A percentile compares a stretch with the other conserved stretches of the same genome.
These are phyloP conservation scores for Davidsoniella neocaledoniae DNA, from an alignment of 2,329 filamentous ascomycete genomes.

Conservation along the genomic window DNA sequence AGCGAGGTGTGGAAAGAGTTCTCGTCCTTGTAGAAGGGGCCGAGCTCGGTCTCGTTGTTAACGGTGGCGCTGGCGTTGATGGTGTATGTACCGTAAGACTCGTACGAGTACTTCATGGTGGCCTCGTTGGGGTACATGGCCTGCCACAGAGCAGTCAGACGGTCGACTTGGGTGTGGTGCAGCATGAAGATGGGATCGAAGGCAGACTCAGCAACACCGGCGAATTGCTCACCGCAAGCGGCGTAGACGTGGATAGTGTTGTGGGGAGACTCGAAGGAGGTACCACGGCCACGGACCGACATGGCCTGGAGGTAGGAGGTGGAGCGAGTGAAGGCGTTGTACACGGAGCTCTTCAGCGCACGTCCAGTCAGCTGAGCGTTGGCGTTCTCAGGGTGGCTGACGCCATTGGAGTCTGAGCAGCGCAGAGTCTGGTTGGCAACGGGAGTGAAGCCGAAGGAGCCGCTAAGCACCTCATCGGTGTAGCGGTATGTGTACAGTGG, in stretches of 20 bases:
- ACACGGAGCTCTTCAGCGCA: constrained; percentile 25
- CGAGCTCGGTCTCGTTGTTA: constrained; percentile 28
- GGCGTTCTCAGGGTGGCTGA: constrained; percentile 24
- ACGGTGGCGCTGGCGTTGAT: constrained; percentile 25
- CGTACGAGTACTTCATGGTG: constrained; percentile 22
- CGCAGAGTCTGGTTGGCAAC: constrained; percentile 22
- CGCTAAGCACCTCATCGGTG: constrained; percentile 22
- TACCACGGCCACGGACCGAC: constrained; percentile 20
- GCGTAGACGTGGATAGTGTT: constrained; percentile 26
- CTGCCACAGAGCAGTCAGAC: constrained; percentile 43
- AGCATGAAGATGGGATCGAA: constrained; percentile 32
- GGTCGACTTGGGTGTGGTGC: constrained; percentile 43
- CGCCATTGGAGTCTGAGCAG: constrained; percentile 15
- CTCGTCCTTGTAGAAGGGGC: constrained; percentile 30
- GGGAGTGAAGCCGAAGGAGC: constrained; percentile 23
- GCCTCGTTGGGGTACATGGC: constrained; percentile 23
- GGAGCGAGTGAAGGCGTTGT: constrained; percentile 24
- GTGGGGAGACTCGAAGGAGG: constrained; percentile 28
- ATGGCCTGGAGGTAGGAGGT: constrained; percentile 22
- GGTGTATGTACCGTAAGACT: constrained; percentile 23
- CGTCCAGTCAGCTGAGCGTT: constrained; percentile 20
- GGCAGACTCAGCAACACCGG: constrained; percentile 23
- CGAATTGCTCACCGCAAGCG: constrained; percentile 26
- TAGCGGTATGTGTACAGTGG: constrained; percentile 36
- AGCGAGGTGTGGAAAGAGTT: constrained; percentile 27